A percentile compares a stretch with the other conserved stretches of the same genome.
Evolutionary conservation across 2,329 filamentous ascomycete species (phyloP).

Genomic region (Apiospora arundinis): DNA sequence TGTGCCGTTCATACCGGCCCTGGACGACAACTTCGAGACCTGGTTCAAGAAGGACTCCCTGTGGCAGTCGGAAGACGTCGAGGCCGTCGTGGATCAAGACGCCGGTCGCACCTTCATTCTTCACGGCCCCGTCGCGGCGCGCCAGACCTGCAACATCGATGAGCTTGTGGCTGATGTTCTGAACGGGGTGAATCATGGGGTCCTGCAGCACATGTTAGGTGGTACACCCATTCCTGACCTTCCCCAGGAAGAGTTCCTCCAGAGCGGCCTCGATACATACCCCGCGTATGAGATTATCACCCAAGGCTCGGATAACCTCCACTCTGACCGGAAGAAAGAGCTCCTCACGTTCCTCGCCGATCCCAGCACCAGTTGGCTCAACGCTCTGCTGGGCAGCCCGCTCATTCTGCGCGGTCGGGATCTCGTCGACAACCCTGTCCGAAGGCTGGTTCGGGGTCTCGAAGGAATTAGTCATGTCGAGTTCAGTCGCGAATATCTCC

Average conservation of each 20-base stretch:
- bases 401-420: slow-evolving; percentile 23
- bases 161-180: slow-evolving; percentile 39
- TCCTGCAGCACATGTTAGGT: slow-evolving; percentile 25
- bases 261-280: slow-evolving; percentile 34
- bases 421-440: slow-evolving; percentile 24
- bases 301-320: background rate
- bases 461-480: slow-evolving; percentile 27
- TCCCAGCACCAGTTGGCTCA: slow-evolving; percentile 21
- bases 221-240: slow-evolving; percentile 42
- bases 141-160: slow-evolving; percentile 32
- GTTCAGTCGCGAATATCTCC: slow-evolving; percentile 26
- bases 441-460: slow-evolving; percentile 21
- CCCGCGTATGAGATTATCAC: background rate
- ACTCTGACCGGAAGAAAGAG: slow-evolving; percentile 48
- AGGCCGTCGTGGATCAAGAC: slow-evolving; percentile 43
- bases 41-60: slow-evolving; percentile 49
- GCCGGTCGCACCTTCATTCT: slow-evolving; percentile 42
- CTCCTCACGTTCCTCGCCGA: slow-evolving; percentile 9
- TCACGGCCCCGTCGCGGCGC: slow-evolving; percentile 43
- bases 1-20: slow-evolving; percentile 41
- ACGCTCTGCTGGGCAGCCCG: slow-evolving; percentile 21
- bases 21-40: slow-evolving; percentile 44
- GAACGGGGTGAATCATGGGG: slow-evolving; percentile 31
- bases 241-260: slow-evolving; percentile 73
- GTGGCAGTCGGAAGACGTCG: slow-evolving; percentile 46